These are phyloP conservation scores for Tulasnella sp. DNA, from an alignment of 768 basidiomycete species.

Conservation along the genomic window DNA sequence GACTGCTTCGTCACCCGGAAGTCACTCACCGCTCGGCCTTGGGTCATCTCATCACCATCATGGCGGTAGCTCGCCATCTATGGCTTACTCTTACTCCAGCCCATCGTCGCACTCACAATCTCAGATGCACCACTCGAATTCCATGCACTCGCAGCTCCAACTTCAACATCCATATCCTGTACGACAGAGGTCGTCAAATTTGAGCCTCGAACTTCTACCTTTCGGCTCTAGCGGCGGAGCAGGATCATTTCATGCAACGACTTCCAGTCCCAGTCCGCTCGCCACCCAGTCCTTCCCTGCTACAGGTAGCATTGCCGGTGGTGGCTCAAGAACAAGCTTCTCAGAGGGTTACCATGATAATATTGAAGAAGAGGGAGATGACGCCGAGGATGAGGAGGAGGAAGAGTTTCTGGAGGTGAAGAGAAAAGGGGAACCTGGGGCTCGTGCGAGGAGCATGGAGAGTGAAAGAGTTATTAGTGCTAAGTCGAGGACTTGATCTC, in stretches of 20 bases:
- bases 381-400: conserved; percentile 10
- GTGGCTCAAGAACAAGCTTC: background rate
- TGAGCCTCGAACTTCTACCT: background rate
- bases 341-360: background rate
- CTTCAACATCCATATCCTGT: background rate
- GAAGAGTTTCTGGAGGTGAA: conserved; percentile 13
- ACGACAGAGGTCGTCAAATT: conserved; percentile 3
- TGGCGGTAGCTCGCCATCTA: background rate
- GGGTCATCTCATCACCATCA: conserved; percentile 6
- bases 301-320: background rate
- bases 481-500: too few species aligned
- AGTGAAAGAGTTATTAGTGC: too few species aligned
- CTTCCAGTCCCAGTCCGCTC: background rate
- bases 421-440: background rate
- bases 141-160: too few species aligned
- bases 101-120: background rate
- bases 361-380: conserved; percentile 4
- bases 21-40: conserved; percentile 4
- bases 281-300: background rate
- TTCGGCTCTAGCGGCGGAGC: background rate
- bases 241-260: conserved; percentile 4
- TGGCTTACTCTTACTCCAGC: background rate
- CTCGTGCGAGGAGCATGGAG: background rate
- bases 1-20: conserved; percentile 1
- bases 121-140: too few species aligned